These are phyloP conservation scores for Claviceps pusilla DNA, from an alignment of 2,329 filamentous ascomycete genomes.

Conservation along the genomic window DNA sequence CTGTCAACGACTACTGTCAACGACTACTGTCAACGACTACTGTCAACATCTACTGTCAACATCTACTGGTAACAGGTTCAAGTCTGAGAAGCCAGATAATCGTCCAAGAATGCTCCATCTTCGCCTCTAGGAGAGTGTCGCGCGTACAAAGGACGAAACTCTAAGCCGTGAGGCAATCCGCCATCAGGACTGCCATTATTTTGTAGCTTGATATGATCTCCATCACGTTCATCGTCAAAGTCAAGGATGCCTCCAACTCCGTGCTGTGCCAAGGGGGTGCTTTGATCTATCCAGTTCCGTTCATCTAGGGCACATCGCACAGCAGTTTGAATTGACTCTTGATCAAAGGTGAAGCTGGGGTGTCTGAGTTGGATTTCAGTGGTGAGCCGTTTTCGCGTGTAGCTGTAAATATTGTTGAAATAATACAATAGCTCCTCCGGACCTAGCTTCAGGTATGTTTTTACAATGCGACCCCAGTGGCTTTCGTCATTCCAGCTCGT, in stretches of 20 bases:
- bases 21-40: not conserved
- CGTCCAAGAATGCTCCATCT: slow-evolving; percentile 22
- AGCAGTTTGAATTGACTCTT: slow-evolving; percentile 28
- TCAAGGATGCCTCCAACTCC: slow-evolving; percentile 26
- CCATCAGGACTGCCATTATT: slow-evolving; percentile 25
- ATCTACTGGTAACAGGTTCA: no score
- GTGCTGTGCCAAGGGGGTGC: slow-evolving; percentile 19
- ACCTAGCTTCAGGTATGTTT: slow-evolving; percentile 33
- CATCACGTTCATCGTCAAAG: slow-evolving; percentile 24
- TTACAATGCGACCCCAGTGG: slow-evolving; percentile 24
- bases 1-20: not conserved
- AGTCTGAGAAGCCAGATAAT: slow-evolving; percentile 9
- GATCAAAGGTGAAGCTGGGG: slow-evolving; percentile 28
- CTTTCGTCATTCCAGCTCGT: slow-evolving; percentile 23
- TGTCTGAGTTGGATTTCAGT: slow-evolving; percentile 24
- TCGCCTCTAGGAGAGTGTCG: slow-evolving; percentile 26
- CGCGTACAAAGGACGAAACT: slow-evolving; percentile 16
- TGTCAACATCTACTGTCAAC: no score
- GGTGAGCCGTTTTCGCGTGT: slow-evolving; percentile 30
- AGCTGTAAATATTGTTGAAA: slow-evolving; percentile 30
- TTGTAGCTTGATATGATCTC: slow-evolving; percentile 14
- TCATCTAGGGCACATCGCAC: slow-evolving; percentile 24
- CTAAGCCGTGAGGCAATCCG: slow-evolving; percentile 16
- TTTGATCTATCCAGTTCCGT: slow-evolving; percentile 18
- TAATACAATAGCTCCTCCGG: slow-evolving; percentile 35